These are phyloP conservation scores for Cordyceps fumosorosea DNA, from an alignment of 2,329 filamentous ascomycete species.

Conservation along the genomic window DNA sequence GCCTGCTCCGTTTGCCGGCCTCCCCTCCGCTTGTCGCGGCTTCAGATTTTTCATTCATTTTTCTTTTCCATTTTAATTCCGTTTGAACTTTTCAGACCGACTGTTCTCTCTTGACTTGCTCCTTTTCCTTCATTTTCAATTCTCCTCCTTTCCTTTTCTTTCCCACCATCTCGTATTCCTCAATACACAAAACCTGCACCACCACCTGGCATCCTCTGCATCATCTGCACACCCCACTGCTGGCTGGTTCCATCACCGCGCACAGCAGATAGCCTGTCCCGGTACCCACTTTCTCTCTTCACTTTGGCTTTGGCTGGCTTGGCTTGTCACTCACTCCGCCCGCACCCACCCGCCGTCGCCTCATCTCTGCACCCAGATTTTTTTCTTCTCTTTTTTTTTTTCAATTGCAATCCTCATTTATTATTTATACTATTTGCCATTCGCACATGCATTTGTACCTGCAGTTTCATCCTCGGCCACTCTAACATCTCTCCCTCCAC, in stretches of 20 bases:
- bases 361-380: not conserved
- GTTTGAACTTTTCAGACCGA: not conserved
- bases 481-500: not conserved
- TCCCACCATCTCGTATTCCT: not conserved
- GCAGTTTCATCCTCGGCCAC: not conserved
- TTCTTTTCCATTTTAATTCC: not conserved
- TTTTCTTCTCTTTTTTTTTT: not conserved
- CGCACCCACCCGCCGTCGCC: not conserved
- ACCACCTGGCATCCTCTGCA: not conserved
- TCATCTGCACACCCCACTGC: not conserved
- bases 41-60: not conserved
- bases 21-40: not conserved
- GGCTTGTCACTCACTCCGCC: slow-evolving; percentile 5
- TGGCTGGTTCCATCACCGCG: not conserved
- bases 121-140: not conserved
- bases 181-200: not conserved
- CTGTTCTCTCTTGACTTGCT: not conserved
- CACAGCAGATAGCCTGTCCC: slow-evolving; percentile 1
- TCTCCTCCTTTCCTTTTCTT: not conserved
- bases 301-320: not conserved
- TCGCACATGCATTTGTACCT: not conserved
- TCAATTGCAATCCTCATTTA: not conserved
- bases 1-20: not conserved
- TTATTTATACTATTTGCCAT: not conserved
- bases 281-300: not conserved